Evolutionary conservation across 2,329 filamentous ascomycete genomes (phyloP), one percentile per base, ranked within the genome.

Genomic region (Fusarium secorum): DNA sequence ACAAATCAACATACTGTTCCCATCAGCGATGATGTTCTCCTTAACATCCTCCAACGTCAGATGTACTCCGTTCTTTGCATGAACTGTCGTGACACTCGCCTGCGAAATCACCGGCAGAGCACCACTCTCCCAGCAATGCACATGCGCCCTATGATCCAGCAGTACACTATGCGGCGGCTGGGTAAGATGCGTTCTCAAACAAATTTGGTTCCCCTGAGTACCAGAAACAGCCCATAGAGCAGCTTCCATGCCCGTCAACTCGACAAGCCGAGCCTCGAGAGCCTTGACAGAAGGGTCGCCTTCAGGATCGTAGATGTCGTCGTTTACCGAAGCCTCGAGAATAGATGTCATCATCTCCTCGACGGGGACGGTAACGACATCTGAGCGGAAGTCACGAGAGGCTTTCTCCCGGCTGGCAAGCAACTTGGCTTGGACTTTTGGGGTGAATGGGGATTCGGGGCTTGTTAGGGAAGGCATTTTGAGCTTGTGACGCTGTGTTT

Each of bases 41-140:
- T 91, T 82, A 22, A 97, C 82, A 74, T 97, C 94, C 71, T 92
- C 90, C 20, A 94, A 82, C 0, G 91, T 94, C 53, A 95, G 81
- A 77, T 95, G 88, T 8, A 86, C 82, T 5, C 89, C 90, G 78
- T 96, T 97, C 33, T 81, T 82, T 0, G 94, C 91, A 17, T 87
- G 82, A 3, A 95, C 85, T 1, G 88, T 83, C 64, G 90, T 87
- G 5, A 92, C 81, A 75, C 91, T 84, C 7, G 93, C 93, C 11
- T 91, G 91, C 3, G 87, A 91, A 62, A 95, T 83, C 4, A 85
- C 85, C 0, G 92, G 89, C 7, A 92, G 87, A 20, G 90, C 88
- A 45, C 87, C 86, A 18, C 86, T 87, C 77, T 90, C 88, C 74
- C 85, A 90, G 57, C 89, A 85, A 66, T 92, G 83, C 67, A 97